phyloP scores from a whole-genome alignment of 345 rosid species.

The Zanthoxylum bungeanum region DNA sequence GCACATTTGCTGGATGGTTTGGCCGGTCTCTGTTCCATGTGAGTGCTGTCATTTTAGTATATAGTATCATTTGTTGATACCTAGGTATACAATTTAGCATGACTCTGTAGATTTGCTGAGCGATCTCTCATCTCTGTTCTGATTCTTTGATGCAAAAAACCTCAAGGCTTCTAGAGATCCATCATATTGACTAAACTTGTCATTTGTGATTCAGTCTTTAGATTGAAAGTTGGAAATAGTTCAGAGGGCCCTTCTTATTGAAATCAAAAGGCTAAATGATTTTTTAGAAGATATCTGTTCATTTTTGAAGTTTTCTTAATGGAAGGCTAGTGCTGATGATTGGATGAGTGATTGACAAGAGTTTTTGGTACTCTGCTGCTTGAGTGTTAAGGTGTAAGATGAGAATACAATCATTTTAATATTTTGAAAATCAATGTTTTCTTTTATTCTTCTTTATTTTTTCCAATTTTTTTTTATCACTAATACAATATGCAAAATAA shows the following conservation, averaged over 20 bases:
- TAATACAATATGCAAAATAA: background rate
- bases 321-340: background rate
- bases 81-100: background rate
- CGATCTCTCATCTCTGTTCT: background rate
- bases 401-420: background rate
- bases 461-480: too few species aligned
- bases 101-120: background rate
- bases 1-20: constrained; percentile 99
- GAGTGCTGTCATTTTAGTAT: constrained; percentile 29
- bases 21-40: constrained; percentile 95
- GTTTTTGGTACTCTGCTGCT: background rate
- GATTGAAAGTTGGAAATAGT: background rate
- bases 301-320: background rate
- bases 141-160: background rate
- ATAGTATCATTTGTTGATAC: background rate
- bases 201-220: constrained; percentile 10
- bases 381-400: background rate
- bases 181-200: background rate
- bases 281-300: background rate
- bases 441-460: background rate
- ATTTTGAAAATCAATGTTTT: background rate
- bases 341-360: background rate
- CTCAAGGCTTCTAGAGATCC: background rate
- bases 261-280: background rate
- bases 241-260: background rate